Evolutionary conservation across 2,329 filamentous ascomycete genomes (phyloP).

Genomic region (Alternaria arbusti): DNA sequence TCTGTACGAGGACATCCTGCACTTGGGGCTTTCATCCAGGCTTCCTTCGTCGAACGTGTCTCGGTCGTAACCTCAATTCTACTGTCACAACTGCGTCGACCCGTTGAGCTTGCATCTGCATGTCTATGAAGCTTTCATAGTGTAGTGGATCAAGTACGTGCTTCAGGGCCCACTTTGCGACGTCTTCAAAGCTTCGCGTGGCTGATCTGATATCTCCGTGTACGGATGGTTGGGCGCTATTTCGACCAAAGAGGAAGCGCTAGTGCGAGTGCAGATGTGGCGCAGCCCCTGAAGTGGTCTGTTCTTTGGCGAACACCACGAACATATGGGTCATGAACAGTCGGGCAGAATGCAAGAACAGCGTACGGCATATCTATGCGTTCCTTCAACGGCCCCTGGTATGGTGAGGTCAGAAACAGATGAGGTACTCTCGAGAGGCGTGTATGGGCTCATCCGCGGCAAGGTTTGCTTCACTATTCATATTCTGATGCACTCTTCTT

Average conservation of each 20-base stretch:
- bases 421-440: background rate
- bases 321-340: background rate
- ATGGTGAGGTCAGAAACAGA: background rate
- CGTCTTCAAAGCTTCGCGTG: background rate
- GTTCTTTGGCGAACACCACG: constrained; percentile 16
- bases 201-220: constrained; percentile 2
- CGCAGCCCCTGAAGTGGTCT: constrained; percentile 13
- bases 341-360: background rate
- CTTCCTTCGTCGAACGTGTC: background rate
- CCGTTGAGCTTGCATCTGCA: background rate
- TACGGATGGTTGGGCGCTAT: background rate
- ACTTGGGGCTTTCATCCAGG: background rate
- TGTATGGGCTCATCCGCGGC: background rate
- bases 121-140: background rate
- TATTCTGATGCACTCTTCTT: background rate
- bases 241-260: background rate
- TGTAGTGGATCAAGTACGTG: background rate
- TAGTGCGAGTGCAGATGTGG: constrained; percentile 8
- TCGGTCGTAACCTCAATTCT: background rate
- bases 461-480: background rate
- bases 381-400: background rate
- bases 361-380: background rate
- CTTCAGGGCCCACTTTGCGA: background rate
- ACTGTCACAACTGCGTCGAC: background rate
- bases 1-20: background rate